Evolutionary conservation across 1,139 yeast species (phyloP).

Genomic region (Taiozyma onychis): DNA sequence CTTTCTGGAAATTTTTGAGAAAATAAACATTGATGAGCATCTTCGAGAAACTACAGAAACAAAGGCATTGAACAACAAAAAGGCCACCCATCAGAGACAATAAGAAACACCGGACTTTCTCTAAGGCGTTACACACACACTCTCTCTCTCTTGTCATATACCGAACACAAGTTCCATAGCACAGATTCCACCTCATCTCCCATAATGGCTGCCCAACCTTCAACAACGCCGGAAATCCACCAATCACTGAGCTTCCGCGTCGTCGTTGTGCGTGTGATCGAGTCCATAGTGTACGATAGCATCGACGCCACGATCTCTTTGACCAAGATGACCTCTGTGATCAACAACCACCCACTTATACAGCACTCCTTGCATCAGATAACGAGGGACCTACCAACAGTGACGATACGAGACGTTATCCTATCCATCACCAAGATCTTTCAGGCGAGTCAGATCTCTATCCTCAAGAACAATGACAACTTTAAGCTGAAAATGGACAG

Average conservation of each 20-base stretch:
- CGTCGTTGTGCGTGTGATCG: slow-evolving; percentile 22
- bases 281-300: slow-evolving; percentile 19
- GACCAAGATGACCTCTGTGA: slow-evolving; percentile 16
- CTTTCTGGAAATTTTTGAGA: too few relatives aligned
- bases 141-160: background rate
- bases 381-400: background rate
- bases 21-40: background rate
- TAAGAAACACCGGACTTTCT: background rate
- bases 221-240: slow-evolving; percentile 2
- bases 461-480: slow-evolving; percentile 20
- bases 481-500: slow-evolving; percentile 18
- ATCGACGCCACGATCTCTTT: slow-evolving; percentile 19
- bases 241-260: slow-evolving; percentile 16
- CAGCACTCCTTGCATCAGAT: background rate
- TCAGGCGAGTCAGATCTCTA: slow-evolving; percentile 18
- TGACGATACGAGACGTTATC: slow-evolving; percentile 20
- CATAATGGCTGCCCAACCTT: background rate
- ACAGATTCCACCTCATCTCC: background rate
- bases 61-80: too few relatives aligned
- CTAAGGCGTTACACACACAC: background rate
- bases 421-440: slow-evolving; percentile 20
- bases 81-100: background rate
- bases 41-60: background rate
- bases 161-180: background rate
- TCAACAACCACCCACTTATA: slow-evolving; percentile 18